Percentiles rank a stretch among this genome's conserved stretches.
Conservation (phyloP, 441 rosid species). For the Arabidopsis lyrata region DNA sequence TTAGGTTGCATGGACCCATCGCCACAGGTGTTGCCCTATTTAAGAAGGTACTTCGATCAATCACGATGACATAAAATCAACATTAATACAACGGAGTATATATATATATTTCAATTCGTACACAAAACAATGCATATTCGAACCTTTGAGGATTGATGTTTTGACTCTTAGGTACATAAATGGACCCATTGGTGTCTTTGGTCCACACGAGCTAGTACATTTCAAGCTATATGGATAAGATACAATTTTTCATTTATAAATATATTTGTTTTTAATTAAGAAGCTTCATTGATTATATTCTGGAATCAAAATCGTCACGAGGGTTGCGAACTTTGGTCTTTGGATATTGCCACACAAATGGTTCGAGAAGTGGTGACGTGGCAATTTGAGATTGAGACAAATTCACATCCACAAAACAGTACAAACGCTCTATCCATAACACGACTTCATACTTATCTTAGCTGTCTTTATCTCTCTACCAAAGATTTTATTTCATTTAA, state of each 20-base stretch:
- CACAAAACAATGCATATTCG: constrained; percentile 10
- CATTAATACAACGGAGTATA: constrained; percentile 4
- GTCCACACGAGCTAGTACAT: constrained; percentile 38
- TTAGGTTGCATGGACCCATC: constrained; percentile 34
- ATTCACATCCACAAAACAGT: constrained; percentile 38
- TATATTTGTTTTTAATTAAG: not conserved
- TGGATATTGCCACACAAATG: constrained; percentile 32
- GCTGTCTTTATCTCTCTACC: constrained; percentile 40
- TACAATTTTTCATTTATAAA: not conserved
- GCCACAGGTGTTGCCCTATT: constrained; percentile 27
- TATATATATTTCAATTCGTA: not conserved
- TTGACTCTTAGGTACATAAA: constrained; percentile 37
- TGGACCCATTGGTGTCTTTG: constrained; percentile 40
- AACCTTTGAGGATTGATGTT: constrained; percentile 40
- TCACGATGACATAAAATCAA: constrained; percentile 19
- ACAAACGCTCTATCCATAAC: constrained; percentile 11
- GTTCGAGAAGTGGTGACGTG: constrained; percentile 23
- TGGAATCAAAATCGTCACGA: constrained; percentile 33
- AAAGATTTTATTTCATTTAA: constrained; percentile 26
- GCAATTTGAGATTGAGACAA: constrained; percentile 24
- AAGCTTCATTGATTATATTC: constrained; percentile 15
- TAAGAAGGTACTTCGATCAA: constrained; percentile 23
- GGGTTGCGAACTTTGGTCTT: constrained; percentile 1
- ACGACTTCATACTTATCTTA: constrained; percentile 30
- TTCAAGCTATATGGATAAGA: constrained; percentile 40